Evolutionary conservation across 345 rosid genomes (phyloP), one percentile per base, ranked within the genome.

Genomic region (Eucalyptus camaldulensis): DNA sequence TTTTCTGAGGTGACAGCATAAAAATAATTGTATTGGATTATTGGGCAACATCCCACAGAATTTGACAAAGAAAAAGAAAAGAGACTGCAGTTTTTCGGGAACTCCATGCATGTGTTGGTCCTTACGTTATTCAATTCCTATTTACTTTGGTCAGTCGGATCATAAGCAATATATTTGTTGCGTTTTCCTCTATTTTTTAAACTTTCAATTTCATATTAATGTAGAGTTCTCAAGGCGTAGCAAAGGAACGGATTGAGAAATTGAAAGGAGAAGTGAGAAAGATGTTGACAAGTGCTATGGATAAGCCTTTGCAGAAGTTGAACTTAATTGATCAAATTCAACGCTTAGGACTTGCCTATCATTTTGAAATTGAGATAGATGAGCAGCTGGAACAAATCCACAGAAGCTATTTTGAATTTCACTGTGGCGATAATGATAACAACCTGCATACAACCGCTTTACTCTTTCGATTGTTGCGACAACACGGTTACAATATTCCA

Each of bases 391-490:
- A 87, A 5, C 24, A 58, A 7, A 80, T 91, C 8, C 47, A 86
- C 45, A 17, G 76, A 10, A 25, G 49, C 45, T 56, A n/a, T 24
- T 49, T 29, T 11, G 54, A 27, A 37, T 21, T 3, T 22, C 25
- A 54, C 8, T 8, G 47, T 8, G 47, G 43, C 3, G 40, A 81
- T 31, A 29, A 87, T 15, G 67, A 62, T 21, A n/a, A 21, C n/a
- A 88, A 89, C 49, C 90, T 93, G 4, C 62, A 72, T n/a, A 43
- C 14, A 2, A 50, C 81, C n/a, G 60, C 93, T 13, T 90, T 92
- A 43, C 88, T 44, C 22, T 93, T 92, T 50, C 88, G 93, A 25
- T 81, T 92, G 17, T 90, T 92, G 13, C 88, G 93, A 33, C 91
- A 92, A 56, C 90, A 91, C 8, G 92, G 91, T n/a, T 76, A 88